Evolutionary conservation across 176 grass and related monocot species (phyloP).

Genomic region (Lolium multiflorum): DNA sequence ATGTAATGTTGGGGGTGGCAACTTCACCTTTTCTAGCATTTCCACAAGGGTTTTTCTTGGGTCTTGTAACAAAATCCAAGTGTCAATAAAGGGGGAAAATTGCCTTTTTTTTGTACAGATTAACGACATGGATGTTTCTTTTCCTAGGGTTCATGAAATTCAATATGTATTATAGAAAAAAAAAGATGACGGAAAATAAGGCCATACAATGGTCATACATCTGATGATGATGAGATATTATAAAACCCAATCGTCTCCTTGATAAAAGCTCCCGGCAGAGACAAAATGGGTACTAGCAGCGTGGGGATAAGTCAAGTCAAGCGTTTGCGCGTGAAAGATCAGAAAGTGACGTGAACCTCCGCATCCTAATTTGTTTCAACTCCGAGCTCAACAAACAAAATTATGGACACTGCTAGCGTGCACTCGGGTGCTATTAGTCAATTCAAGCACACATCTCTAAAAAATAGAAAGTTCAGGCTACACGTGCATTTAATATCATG

Average conservation of each 20-base stretch:
- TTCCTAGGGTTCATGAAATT: no score
- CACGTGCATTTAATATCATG: no score
- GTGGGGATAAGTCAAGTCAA: neutral
- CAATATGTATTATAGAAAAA: no score
- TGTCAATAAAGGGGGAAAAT: conserved; percentile 30
- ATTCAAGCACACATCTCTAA: no score
- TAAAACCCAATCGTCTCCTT: neutral
- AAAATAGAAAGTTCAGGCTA: no score
- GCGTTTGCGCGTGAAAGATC: neutral
- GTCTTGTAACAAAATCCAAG: conserved; percentile 43
- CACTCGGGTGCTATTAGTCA: no score
- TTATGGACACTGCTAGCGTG: no score
- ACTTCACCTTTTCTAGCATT: conserved; percentile 3
- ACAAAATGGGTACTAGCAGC: neutral
- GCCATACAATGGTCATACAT: neutral
- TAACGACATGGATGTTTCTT: no score
- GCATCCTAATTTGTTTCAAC: no score
- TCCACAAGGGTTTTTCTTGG: conserved; percentile 13
- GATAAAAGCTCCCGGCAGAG: neutral
- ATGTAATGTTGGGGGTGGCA: conserved; percentile 26
- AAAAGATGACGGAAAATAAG: no score
- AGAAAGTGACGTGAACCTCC: neutral
- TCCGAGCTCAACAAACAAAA: no score
- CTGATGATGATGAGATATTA: neutral
- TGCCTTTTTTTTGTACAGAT: conserved; percentile 33